A percentile compares a stretch with the other conserved stretches of the same genome.
Evolutionary conservation across 1,139 yeast genomes (phyloP).

Genomic region (Geotrichum fermentans): DNA sequence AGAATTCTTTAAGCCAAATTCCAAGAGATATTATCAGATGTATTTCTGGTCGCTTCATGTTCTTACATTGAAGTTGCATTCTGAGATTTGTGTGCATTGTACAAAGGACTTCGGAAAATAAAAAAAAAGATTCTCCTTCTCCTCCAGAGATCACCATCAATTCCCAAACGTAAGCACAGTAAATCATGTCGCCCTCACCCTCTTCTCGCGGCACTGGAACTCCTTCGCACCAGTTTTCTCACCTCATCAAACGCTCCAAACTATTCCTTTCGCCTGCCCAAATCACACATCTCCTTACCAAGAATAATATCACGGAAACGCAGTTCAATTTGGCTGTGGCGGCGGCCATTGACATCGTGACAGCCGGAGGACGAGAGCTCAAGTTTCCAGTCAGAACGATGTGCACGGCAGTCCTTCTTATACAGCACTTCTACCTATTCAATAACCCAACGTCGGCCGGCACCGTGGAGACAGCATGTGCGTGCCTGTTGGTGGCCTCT

Average conservation of each 20-base stretch:
- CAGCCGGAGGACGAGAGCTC: conserved; percentile 17
- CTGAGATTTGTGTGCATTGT: no score
- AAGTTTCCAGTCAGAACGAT: conserved; percentile 35
- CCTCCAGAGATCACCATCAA: no score
- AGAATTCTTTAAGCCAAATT: no score
- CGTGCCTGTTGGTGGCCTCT: conserved; percentile 73
- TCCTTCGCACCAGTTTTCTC: conserved; percentile 3
- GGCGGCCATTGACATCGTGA: not conserved
- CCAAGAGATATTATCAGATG: no score
- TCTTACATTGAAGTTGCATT: no score
- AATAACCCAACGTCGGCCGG: conserved; percentile 17
- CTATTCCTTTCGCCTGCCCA: conserved; percentile 7
- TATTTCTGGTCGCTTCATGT: no score
- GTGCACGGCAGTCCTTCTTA: conserved; percentile 33
- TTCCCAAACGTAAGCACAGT: no score
- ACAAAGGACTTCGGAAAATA: no score
- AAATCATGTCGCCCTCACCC: no score
- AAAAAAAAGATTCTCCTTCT: no score
- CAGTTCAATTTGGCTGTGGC: conserved; percentile 1
- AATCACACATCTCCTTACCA: conserved; percentile 1
- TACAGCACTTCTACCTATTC: conserved; percentile 29
- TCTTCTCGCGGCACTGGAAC: no score
- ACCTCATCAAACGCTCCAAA: conserved; percentile 12
- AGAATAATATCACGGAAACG: not conserved
- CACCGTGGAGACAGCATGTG: conserved; percentile 53